A percentile compares a stretch with the other conserved stretches of the same genome.
Conservation (phyloP, 2,329 filamentous ascomycete species). For the Aspergillus niger region DNA sequence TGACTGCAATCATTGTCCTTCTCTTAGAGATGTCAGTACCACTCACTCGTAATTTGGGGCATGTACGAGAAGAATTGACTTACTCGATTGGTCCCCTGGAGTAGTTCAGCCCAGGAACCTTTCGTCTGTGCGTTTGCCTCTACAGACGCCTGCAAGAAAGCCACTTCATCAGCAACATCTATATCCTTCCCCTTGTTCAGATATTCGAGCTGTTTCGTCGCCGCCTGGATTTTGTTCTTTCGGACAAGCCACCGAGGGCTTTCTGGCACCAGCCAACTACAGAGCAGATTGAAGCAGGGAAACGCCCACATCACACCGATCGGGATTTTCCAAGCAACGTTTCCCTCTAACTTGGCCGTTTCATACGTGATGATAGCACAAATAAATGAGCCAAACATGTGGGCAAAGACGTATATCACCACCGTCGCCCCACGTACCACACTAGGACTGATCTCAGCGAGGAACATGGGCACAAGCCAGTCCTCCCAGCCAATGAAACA, state of each 20-base stretch:
- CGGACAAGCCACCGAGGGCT: constrained; percentile 5
- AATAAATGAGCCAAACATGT: background rate
- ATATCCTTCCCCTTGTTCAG: background rate
- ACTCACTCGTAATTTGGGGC: background rate
- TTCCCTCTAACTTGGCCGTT: background rate
- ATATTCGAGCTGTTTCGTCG: background rate
- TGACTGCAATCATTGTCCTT: background rate
- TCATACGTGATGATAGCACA: background rate
- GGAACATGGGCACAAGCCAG: constrained; percentile 7
- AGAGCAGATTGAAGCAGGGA: background rate
- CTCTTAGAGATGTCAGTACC: background rate
- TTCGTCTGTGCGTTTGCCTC: constrained; percentile 1
- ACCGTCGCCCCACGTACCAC: background rate
- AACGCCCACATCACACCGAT: constrained; percentile 3
- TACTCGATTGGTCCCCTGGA: constrained; percentile 2
- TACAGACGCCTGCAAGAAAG: background rate
- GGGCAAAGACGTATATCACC: background rate
- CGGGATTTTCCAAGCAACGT: background rate
- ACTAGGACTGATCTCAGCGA: background rate
- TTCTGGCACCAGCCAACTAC: background rate
- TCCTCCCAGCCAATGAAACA: constrained; percentile 5
- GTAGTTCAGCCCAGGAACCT: background rate
- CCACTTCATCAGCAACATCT: background rate
- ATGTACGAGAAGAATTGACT: background rate
- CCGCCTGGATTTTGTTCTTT: background rate